Percentiles rank a stretch among this genome's conserved stretches.
These are phyloP conservation scores for Kandelia obovata DNA, from an alignment of 345 rosid species.

Conservation along the genomic window DNA sequence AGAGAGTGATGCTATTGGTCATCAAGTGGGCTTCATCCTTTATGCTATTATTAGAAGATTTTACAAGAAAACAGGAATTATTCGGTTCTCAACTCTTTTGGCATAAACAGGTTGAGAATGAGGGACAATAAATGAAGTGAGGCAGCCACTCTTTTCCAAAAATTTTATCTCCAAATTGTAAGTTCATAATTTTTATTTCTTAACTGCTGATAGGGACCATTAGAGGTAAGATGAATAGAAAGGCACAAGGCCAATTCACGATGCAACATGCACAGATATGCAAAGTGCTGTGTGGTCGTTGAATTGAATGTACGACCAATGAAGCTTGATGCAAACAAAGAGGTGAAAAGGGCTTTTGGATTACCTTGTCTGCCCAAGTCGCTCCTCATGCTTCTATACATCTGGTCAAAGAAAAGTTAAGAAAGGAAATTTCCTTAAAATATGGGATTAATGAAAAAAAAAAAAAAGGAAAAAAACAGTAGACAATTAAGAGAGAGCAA, in stretches of 20 bases:
- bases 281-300: not conserved
- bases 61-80: conserved; percentile 11
- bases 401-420: conserved; percentile 40
- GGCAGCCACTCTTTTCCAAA: conserved; percentile 21
- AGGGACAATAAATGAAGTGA: conserved; percentile 38
- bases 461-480: not conserved
- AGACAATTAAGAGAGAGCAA: conserved; percentile 9
- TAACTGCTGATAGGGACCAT: conserved; percentile 25
- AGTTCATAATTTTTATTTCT: conserved; percentile 5
- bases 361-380: conserved; percentile 66
- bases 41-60: conserved; percentile 37
- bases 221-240: conserved; percentile 33
- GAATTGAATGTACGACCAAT: not conserved
- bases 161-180: conserved; percentile 2
- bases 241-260: conserved; percentile 20
- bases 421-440: not conserved
- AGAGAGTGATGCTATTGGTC: not conserved
- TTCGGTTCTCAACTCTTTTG: conserved; percentile 28
- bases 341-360: not conserved
- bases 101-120: conserved; percentile 16
- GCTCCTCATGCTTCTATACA: conserved; percentile 89
- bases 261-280: not conserved
- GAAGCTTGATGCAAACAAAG: not conserved
- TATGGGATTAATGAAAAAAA: not conserved
- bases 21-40: conserved; percentile 24